phyloP scores from a whole-genome alignment of 2,329 filamentous ascomycete genomes.

The Coniochaeta pulveracea region DNA sequence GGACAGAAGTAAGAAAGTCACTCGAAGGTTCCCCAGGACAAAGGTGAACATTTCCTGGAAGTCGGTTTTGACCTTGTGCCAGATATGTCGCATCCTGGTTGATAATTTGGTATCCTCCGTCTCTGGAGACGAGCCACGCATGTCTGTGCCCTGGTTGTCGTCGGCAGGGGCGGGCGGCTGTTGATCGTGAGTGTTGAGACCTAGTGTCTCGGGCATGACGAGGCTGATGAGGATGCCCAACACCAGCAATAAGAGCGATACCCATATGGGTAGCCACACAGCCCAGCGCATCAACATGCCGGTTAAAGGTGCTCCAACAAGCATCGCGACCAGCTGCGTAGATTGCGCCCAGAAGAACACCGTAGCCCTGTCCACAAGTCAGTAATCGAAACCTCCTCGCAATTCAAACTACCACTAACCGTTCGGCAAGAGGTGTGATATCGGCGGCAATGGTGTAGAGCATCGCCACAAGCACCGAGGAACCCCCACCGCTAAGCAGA shows the following conservation, averaged over 20 bases:
- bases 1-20: slow-evolving; percentile 26
- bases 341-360: slow-evolving; percentile 28
- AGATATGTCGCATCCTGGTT: slow-evolving; percentile 9
- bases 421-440: slow-evolving; percentile 22
- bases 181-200: slow-evolving; percentile 18
- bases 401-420: slow-evolving; percentile 5
- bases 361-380: slow-evolving; percentile 18
- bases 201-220: slow-evolving; percentile 30
- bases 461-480: slow-evolving; percentile 27
- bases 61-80: slow-evolving; percentile 14
- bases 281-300: slow-evolving; percentile 25
- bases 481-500: slow-evolving; percentile 29
- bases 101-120: neutral
- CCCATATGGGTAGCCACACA: slow-evolving; percentile 27
- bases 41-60: slow-evolving; percentile 26
- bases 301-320: slow-evolving; percentile 26
- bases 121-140: neutral
- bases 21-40: slow-evolving; percentile 23
- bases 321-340: slow-evolving; percentile 23
- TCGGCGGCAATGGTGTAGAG: slow-evolving; percentile 33
- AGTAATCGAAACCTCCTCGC: too few species aligned
- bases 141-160: slow-evolving; percentile 4
- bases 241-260: slow-evolving; percentile 19
- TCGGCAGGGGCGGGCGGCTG: slow-evolving; percentile 5
- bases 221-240: slow-evolving; percentile 17